Evolutionary conservation across 208 protist species (phyloP).

Genomic region (Crithidia fasciculata): DNA sequence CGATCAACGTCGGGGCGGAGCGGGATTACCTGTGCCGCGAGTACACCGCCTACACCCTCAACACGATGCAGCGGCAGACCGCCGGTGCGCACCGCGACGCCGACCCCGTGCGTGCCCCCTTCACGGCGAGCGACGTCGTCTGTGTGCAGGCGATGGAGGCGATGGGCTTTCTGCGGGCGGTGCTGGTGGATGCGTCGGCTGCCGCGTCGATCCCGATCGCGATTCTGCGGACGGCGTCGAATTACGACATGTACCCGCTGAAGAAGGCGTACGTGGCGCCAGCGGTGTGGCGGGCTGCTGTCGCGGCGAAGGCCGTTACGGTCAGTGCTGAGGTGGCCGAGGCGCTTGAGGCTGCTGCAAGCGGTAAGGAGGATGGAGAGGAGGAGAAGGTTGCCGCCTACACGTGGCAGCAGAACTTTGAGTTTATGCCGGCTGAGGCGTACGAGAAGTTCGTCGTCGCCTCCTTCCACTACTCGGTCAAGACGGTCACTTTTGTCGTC

Average conservation of each 20-base stretch:
- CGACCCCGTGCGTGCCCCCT: slow-evolving; percentile 1
- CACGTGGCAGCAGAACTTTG: slow-evolving; percentile 54
- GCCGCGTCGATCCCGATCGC: slow-evolving; percentile 43
- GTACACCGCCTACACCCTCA: slow-evolving; percentile 47
- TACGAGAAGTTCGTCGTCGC: slow-evolving; percentile 47
- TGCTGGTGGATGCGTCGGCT: slow-evolving; percentile 12
- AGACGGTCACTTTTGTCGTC: slow-evolving; percentile 56
- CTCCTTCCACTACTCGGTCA: slow-evolving; percentile 56
- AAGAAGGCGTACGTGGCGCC: slow-evolving; percentile 44
- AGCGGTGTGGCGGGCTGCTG: slow-evolving; percentile 24
- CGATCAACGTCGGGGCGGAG: slow-evolving; percentile 53
- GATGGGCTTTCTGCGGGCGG: slow-evolving; percentile 48
- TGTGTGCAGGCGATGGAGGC: slow-evolving; percentile 73
- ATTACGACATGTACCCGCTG: slow-evolving; percentile 68
- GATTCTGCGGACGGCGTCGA: slow-evolving; percentile 53
- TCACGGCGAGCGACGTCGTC: slow-evolving; percentile 45
- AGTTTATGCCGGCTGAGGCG: slow-evolving; percentile 43
- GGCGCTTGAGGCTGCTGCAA: slow-evolving; percentile 2
- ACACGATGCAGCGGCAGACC: slow-evolving; percentile 7
- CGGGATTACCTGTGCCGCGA: slow-evolving; percentile 70
- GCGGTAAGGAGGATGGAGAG: neutral
- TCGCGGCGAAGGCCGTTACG: slow-evolving; percentile 14
- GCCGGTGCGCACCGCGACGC: slow-evolving; percentile 7
- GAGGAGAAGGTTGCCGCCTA: slow-evolving; percentile 31
- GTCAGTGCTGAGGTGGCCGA: slow-evolving; percentile 25